phyloP scores from a whole-genome alignment of 192 early-diverging fungal genomes.

The Umbelopsis sp. region DNA sequence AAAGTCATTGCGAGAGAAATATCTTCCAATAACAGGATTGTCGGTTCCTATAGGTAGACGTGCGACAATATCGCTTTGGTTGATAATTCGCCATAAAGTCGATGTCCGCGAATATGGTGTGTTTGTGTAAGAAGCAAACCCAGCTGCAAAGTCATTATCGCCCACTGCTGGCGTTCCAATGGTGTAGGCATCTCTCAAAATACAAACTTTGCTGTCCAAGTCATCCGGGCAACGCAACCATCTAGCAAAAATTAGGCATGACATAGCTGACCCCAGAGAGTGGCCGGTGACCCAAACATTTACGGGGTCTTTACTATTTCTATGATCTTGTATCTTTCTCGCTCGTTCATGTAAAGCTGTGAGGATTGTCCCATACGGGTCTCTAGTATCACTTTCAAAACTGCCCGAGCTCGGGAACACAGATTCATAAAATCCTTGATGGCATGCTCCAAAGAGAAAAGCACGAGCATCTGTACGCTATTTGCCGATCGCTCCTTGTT shows the following conservation, averaged over 20 bases:
- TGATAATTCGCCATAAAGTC: constrained; percentile 49
- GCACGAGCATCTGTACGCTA: constrained; percentile 46
- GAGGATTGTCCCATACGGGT: constrained; percentile 49
- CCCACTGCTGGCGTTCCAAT: constrained; percentile 51
- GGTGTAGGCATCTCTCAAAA: constrained; percentile 48
- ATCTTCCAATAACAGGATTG: constrained; percentile 26
- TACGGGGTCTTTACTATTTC: constrained; percentile 31
- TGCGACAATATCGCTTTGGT: constrained; percentile 48
- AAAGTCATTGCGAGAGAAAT: constrained; percentile 23
- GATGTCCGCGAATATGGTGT: constrained; percentile 18
- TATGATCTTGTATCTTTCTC: constrained; percentile 23
- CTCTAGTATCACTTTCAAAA: constrained; percentile 23
- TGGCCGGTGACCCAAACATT: constrained; percentile 59
- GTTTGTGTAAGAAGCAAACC: constrained; percentile 41
- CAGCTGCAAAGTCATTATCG: constrained; percentile 47
- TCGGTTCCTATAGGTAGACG: constrained; percentile 45
- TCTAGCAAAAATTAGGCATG: constrained; percentile 44
- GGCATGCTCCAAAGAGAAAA: constrained; percentile 54
- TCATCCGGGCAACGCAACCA: constrained; percentile 40
- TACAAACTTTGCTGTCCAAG: constrained; percentile 9
- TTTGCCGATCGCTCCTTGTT: not conserved
- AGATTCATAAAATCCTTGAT: constrained; percentile 57
- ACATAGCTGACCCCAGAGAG: constrained; percentile 54
- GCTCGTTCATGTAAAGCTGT: constrained; percentile 37
- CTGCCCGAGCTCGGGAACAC: constrained; percentile 44